Percentiles rank a stretch among this genome's conserved stretches.
These are phyloP conservation scores for Trifolium dubium DNA, from an alignment of 306 rosid species.

Conservation along the genomic window DNA sequence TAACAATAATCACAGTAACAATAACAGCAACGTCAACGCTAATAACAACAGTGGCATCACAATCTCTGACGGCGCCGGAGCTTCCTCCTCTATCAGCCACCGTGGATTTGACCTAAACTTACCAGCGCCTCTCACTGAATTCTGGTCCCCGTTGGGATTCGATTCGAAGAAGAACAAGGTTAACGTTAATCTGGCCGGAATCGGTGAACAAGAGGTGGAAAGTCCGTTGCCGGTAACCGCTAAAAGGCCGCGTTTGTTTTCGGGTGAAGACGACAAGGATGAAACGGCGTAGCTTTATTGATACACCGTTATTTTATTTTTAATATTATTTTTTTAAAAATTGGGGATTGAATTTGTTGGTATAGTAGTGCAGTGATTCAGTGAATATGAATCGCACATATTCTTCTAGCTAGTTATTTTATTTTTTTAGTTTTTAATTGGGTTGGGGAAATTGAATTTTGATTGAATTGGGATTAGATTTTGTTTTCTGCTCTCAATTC, in stretches of 20 bases:
- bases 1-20: conserved; percentile 18
- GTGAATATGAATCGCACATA: conserved; percentile 28
- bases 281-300: conserved; percentile 34
- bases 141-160: conserved; percentile 46
- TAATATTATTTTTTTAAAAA: not conserved
- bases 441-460: not conserved
- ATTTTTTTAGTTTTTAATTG: not conserved
- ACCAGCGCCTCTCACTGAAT: conserved; percentile 74
- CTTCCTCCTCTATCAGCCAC: conserved; percentile 55
- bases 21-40: conserved; percentile 21
- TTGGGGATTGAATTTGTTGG: conserved; percentile 28
- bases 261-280: conserved; percentile 2
- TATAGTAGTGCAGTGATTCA: conserved; percentile 1
- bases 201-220: conserved; percentile 80
- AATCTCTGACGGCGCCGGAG: conserved; percentile 60
- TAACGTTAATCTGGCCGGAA: not conserved
- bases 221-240: conserved; percentile 66
- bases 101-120: conserved; percentile 80
- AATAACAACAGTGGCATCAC: conserved; percentile 51
- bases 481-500: conserved; percentile 31
- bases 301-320: not conserved
- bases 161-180: conserved; percentile 24
- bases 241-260: conserved; percentile 67
- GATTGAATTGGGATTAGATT: conserved; percentile 29
- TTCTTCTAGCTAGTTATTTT: conserved; percentile 26